Conservation (phyloP, 345 rosid species). For the Adansonia digitata region DNA sequence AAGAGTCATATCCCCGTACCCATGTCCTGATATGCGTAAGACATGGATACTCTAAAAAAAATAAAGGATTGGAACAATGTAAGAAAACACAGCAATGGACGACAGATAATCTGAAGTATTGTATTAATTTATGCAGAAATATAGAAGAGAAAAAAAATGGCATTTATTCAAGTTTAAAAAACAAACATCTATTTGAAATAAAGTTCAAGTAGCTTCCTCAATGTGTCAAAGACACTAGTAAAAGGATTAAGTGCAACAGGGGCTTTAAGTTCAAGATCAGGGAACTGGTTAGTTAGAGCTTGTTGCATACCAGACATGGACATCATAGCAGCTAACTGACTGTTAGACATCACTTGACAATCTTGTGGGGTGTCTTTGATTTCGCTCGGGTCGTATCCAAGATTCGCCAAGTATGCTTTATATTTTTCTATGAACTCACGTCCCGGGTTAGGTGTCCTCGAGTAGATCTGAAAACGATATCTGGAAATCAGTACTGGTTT, state of each 20-base stretch:
- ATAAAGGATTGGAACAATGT: no score
- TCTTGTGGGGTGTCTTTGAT: slow-evolving; percentile 96
- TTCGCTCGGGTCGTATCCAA: slow-evolving; percentile 71
- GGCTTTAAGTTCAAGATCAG: slow-evolving; percentile 59
- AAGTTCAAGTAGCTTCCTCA: slow-evolving; percentile 82
- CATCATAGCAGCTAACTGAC: slow-evolving; percentile 91
- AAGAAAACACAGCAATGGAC: no score
- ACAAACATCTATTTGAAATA: slow-evolving; percentile 61
- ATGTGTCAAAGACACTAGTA: slow-evolving; percentile 76
- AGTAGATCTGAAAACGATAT: slow-evolving; percentile 89
- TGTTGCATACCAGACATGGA: slow-evolving; percentile 85
- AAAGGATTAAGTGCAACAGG: slow-evolving; percentile 62
- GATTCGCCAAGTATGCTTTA: slow-evolving; percentile 59
- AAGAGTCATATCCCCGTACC: no score
- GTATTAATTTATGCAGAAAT: background rate
- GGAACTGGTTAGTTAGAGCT: slow-evolving; percentile 86
- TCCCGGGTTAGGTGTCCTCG: slow-evolving; percentile 82
- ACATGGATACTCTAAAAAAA: no score
- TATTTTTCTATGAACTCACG: slow-evolving; percentile 72
- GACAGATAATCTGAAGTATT: background rate
- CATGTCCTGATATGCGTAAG: no score
- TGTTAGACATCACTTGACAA: slow-evolving; percentile 79
- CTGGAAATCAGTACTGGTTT: background rate
- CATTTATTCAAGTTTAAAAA: background rate
- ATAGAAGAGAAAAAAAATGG: background rate